Base-by-base conservation (phyloP, 768 basidiomycete species). In the Termitomyces sp. region DNA sequence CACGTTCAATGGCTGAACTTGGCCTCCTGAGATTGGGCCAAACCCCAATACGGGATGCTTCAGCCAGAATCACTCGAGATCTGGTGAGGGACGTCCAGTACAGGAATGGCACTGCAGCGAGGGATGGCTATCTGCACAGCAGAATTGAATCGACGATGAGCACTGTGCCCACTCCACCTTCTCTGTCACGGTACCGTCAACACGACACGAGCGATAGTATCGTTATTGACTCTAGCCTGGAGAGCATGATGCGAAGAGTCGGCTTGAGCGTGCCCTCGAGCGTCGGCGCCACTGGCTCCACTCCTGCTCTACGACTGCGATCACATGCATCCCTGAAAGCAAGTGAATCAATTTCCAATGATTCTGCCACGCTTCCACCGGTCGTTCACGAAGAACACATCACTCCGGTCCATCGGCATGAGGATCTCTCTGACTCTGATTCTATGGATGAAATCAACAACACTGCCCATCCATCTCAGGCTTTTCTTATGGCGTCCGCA, bases 1-100 rank as follows among this genome's bases (percentile, higher is more conserved):
- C 78, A 10, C 71, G 76, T 41, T 78, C 80, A 0, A 74, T 76
- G 8, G 74, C 78, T 35, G 79, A 81, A 61, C 73, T 79, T n/a
- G 75, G 74, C 38, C 72, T 77, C 25, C 55, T 78, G 51, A 71
- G 71, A 56, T 68, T 79, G 37, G 80, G 82, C 1, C 80, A 82
- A 46, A 92, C 92, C 3, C 92, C 92, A 0, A 79, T 77, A 31
- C 86, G 82, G 65, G 83, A 85, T 58, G 91, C 90, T 4, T 89
- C 87, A 1, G 75, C 80, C 11, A 78, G 87, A 14, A 90, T 93
- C 51, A 79, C 82, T 50, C 76, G 76, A 31, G 85, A 87, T 67
- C 73, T 92, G 2, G 71, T 92, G 19, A 81, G 78, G 23, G 78
- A 82, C 57, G 73, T 79, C 21, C 80, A 82, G 61, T 72, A 66